Base-by-base conservation (phyloP, 129 eudicot genomes). In the Smallanthus sonchifolius region DNA sequence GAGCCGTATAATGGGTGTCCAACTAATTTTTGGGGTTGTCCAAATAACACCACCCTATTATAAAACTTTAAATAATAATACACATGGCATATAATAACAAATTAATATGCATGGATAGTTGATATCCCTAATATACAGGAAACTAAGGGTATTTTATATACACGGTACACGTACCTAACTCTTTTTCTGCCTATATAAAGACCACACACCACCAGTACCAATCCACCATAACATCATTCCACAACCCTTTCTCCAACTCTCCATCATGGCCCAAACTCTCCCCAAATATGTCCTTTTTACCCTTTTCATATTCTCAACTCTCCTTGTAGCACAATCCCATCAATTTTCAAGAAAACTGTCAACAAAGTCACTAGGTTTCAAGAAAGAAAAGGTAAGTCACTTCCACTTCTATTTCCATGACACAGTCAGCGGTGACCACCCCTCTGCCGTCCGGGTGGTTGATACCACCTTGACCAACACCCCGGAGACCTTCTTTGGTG, bases 341-440 rank as follows among this genome's bases (percentile, higher is more conserved):
- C 30, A 24, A 24, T 24, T 24, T 24, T 24, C 30, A 24, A 24
- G 30, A 24, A 76, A 67, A 5, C 3, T 55, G 38, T 57, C 80
- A 42, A 9, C 68, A 32, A 67, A 67, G n/a, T 76, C 80, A 5
- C 74, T 67, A 28, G 69, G 69, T 55, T 42, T 76, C 44, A 67
- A 67, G 48, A 54, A 40, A 76, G 48, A 67, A 38, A 76, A 76
- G 17, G 35, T 76, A 56, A 76, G 47, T 7, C 80, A 76, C 61
- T 75, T 76, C 28, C 80, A 76, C 32, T 76, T 76, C 47, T 76
- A 76, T 45, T 76, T 76, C 11, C 80, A 76, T 0, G 75, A 76
- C 28, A 67, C 67, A 76, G 38, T 32, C 14, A 19, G 28, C 0
- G 80, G 75, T 2, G 37, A 56, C 45, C 80, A 42, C 11, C 80